Percentiles rank a stretch among this genome's conserved stretches.
These are phyloP conservation scores for Coemansia sp. DNA, from an alignment of 192 early-diverging fungal species.

Conservation along the genomic window DNA sequence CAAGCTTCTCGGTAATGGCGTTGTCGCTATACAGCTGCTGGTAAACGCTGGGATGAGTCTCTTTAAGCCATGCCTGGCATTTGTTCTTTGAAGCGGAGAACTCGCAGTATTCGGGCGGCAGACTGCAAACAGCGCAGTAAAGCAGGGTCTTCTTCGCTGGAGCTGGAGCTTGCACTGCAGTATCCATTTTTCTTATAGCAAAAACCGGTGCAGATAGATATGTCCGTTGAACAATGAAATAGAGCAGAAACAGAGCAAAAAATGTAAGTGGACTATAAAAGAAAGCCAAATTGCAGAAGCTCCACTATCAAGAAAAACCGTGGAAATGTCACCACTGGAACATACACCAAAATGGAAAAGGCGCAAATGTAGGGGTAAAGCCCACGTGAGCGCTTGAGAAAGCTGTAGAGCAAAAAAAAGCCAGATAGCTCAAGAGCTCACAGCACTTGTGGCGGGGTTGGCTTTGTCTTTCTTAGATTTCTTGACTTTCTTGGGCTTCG, in stretches of 20 bases:
- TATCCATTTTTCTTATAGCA: not conserved
- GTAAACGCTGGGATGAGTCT: slow-evolving; percentile 61
- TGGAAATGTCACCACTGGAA: not conserved
- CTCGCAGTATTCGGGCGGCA: slow-evolving; percentile 80
- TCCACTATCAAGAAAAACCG: not conserved
- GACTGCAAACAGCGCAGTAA: slow-evolving; percentile 47
- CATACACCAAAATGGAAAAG: not conserved
- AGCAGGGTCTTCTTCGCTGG: slow-evolving; percentile 17
- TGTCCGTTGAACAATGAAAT: too few relatives aligned
- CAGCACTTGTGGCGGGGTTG: too few relatives aligned
- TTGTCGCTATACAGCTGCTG: slow-evolving; percentile 60
- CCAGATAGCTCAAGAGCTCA: not conserved
- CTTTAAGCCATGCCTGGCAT: slow-evolving; percentile 78
- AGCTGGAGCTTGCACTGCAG: not conserved
- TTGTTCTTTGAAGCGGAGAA: slow-evolving; percentile 79
- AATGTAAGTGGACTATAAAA: not conserved
- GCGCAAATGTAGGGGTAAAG: not conserved
- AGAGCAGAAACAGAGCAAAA: too few relatives aligned
- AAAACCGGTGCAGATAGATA: not conserved
- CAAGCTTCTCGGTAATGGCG: slow-evolving; percentile 34
- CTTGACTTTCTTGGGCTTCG: slow-evolving; percentile 13
- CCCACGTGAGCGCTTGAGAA: not conserved
- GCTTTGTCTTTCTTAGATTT: slow-evolving; percentile 8
- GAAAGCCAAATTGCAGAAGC: not conserved
- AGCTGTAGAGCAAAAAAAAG: too few relatives aligned